Evolutionary conservation across 2,329 filamentous ascomycete genomes (phyloP).

Genomic region (Pseudogymnoascus verrucosus): DNA sequence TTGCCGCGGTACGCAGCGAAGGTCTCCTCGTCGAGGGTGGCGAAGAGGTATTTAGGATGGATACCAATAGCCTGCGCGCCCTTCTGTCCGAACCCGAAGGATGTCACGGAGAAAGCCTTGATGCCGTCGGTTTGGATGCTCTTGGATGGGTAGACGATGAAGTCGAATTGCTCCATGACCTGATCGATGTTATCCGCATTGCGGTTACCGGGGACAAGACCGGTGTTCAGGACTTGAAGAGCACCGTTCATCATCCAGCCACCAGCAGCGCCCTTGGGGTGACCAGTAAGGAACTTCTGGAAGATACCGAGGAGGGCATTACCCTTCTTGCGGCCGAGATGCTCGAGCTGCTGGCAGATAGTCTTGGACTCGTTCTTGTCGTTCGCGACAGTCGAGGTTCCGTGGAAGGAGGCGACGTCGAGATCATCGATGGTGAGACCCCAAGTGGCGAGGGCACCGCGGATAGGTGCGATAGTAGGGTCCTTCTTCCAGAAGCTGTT

Average conservation of each 20-base stretch:
- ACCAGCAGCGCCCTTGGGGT: constrained; percentile 97
- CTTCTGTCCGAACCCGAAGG: constrained; percentile 99
- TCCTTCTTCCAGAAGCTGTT: constrained; percentile 99
- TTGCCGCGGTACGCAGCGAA: constrained; percentile 79
- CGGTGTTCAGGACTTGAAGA: constrained; percentile 87
- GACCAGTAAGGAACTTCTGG: constrained; percentile 98
- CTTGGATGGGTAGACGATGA: constrained; percentile 93
- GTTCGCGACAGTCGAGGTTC: constrained; percentile 95
- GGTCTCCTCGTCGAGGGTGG: constrained; percentile 79
- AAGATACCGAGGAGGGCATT: constrained; percentile 95
- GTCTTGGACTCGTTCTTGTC: constrained; percentile 99
- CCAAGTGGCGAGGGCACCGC: constrained; percentile 94
- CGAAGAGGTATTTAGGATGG: constrained; percentile 92
- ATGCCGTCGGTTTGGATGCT: constrained; percentile 95
- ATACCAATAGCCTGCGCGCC: constrained; percentile 95
- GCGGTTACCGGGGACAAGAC: constrained; percentile 90
- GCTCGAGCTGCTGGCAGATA: constrained; percentile 90
- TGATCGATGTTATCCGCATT: constrained; percentile 97
- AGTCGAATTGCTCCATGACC: constrained; percentile 94
- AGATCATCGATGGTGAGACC: constrained; percentile 96
- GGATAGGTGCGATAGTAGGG: constrained; percentile 83
- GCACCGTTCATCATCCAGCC: constrained; percentile 99
- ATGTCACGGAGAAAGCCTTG: constrained; percentile 98
- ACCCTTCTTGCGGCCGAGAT: constrained; percentile 91
- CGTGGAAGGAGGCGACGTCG: constrained; percentile 94